Base-by-base conservation (phyloP, 106 monocot genomes). In the Hemerocallis citrina region DNA sequence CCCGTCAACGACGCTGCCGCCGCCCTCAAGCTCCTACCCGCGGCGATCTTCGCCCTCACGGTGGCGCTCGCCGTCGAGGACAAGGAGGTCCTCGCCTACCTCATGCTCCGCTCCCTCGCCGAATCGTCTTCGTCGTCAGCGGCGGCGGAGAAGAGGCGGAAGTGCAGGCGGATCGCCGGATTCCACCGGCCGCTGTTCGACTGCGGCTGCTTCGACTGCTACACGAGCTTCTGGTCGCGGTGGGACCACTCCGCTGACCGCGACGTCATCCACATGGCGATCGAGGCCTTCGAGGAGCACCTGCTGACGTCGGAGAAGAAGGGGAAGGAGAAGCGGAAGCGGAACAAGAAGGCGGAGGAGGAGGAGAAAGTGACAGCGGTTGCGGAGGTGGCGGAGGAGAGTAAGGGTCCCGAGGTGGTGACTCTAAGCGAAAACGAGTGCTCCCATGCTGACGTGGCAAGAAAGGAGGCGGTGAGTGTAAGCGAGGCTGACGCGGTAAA, bases 161-260 rank as follows among this genome's bases (percentile, higher is more conserved):
- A 58, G 21, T 50, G 49, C 48, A 35, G 25, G 36, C 13, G 41
- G 45, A 22, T 16, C 30, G 58, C 19, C 3, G 59, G 40, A 15
- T 39, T 39, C 9, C 76, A 80, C 51, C 49, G 42, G 5, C 51
- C 85, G 41, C 33, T 31, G 24, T 62, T 85, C 50, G 80, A 72
- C 45, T 85, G 85, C 63, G 76, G 73, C n/a, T 85, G 85, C 73
- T 85, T 85, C 66, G 80, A 74, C 55, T 85, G 85, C 70, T 85
- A 80, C 73, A 76, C 57, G 2, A 67, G 76, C 52, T 85, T 73
- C 69, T 85, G 85, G 85, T 80, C 73, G 0, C 76, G 85, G 7
- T 85, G 85, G 85, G 66, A 85, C 62, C 38, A 73, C 45, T 85
- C 85, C 5, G 34, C 65, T 10, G 73, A 80, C 21, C 75, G 72